Conservation (phyloP, 805 yeast genomes). For the Candida ficus region DNA sequence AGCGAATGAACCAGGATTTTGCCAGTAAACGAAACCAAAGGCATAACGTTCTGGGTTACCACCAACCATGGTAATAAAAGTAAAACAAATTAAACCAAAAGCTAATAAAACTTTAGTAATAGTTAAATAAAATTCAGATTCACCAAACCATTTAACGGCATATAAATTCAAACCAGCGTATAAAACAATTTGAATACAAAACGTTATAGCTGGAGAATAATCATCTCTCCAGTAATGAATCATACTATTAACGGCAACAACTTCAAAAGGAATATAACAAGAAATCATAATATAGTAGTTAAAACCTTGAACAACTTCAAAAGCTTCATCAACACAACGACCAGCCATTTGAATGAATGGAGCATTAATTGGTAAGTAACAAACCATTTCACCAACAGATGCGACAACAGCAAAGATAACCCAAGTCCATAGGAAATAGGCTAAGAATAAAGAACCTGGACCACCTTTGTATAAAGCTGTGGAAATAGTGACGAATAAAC, state of each 20-base stretch:
- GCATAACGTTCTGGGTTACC: slow-evolving; percentile 69
- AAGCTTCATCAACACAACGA: slow-evolving; percentile 65
- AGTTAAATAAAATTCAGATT: slow-evolving; percentile 71
- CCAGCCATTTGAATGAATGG: slow-evolving; percentile 73
- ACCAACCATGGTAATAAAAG: slow-evolving; percentile 77
- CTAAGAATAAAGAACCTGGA: slow-evolving; percentile 56
- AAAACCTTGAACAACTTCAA: slow-evolving; percentile 68
- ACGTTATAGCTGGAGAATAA: slow-evolving; percentile 62
- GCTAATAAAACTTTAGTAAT: slow-evolving; percentile 66
- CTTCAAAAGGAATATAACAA: slow-evolving; percentile 72
- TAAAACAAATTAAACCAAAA: slow-evolving; percentile 62
- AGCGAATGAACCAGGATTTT: slow-evolving; percentile 47
- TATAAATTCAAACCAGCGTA: slow-evolving; percentile 61
- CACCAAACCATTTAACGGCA: slow-evolving; percentile 73
- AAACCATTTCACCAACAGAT: slow-evolving; percentile 71
- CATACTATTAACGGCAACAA: slow-evolving; percentile 69
- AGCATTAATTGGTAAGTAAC: slow-evolving; percentile 64
- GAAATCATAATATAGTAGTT: slow-evolving; percentile 69
- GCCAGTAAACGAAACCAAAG: slow-evolving; percentile 50
- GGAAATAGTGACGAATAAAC: slow-evolving; percentile 47
- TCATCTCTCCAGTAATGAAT: slow-evolving; percentile 75
- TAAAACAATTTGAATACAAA: slow-evolving; percentile 56
- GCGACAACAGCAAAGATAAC: slow-evolving; percentile 60
- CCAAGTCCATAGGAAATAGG: slow-evolving; percentile 58
- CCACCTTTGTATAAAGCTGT: slow-evolving; percentile 61